Percentiles rank a stretch among this genome's conserved stretches.
These are phyloP conservation scores for Emergomyces orientalis DNA, from an alignment of 2,329 filamentous ascomycete species.

Conservation along the genomic window DNA sequence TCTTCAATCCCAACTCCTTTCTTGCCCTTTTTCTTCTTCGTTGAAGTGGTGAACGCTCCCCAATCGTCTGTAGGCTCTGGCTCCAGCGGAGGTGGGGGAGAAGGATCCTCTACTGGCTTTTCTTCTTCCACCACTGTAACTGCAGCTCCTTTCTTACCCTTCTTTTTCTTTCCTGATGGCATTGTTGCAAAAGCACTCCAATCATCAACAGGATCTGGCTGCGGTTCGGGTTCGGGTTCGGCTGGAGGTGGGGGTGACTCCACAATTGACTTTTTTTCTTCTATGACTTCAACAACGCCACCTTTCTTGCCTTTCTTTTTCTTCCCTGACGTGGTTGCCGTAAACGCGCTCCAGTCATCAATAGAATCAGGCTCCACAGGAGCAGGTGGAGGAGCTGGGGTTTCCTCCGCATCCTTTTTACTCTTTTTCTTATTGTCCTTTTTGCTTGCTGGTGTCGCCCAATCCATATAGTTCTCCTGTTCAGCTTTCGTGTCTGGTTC, in stretches of 20 bases:
- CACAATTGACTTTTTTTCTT: no score
- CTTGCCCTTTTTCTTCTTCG: constrained; percentile 11
- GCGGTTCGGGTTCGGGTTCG: no score
- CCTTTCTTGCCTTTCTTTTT: constrained; percentile 48
- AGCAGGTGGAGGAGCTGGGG: constrained; percentile 19
- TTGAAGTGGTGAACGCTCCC: constrained; percentile 18
- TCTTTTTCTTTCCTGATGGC: constrained; percentile 35
- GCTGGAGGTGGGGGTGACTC: no score
- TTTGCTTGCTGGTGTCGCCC: not conserved
- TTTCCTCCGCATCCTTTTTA: constrained; percentile 35
- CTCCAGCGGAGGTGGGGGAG: constrained; percentile 11
- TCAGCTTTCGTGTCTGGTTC: constrained; percentile 19
- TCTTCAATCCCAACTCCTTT: constrained; percentile 40
- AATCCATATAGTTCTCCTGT: constrained; percentile 16
- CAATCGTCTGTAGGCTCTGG: constrained; percentile 24
- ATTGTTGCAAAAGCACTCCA: constrained; percentile 17
- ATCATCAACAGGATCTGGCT: constrained; percentile 21
- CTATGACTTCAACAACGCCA: no score
- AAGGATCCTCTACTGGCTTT: constrained; percentile 27
- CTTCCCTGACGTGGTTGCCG: constrained; percentile 46
- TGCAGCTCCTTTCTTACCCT: constrained; percentile 38
- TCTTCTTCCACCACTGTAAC: constrained; percentile 29
- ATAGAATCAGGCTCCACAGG: constrained; percentile 28
- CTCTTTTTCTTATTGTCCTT: constrained; percentile 31
- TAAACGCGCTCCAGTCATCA: constrained; percentile 46